Percentiles rank a stretch among this genome's conserved stretches.
phyloP scores from a whole-genome alignment of 2,329 filamentous ascomycete species.

The Fusarium oligoseptatum region DNA sequence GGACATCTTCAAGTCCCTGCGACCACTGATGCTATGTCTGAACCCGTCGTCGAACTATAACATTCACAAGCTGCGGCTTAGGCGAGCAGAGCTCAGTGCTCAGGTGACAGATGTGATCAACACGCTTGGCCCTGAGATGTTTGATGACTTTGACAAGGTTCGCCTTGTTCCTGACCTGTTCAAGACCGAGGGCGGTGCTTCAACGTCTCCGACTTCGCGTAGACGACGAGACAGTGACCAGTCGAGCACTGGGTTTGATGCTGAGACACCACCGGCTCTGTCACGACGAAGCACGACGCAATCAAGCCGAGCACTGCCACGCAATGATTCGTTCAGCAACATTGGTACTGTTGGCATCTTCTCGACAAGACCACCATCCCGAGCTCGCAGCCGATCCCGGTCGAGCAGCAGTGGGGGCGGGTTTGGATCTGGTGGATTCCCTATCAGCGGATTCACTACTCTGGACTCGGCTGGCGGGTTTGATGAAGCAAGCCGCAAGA shows the following conservation, averaged over 20 bases:
- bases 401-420: conserved; percentile 77
- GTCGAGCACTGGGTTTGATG: conserved; percentile 56
- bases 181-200: conserved; percentile 51
- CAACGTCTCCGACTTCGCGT: conserved; percentile 39
- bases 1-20: conserved; percentile 96
- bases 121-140: conserved; percentile 93
- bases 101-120: conserved; percentile 95
- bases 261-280: conserved; percentile 56
- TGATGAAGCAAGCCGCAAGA: conserved; percentile 86
- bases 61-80: conserved; percentile 80
- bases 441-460: conserved; percentile 77
- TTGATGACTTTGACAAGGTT: conserved; percentile 90
- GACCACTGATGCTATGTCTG: conserved; percentile 87
- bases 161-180: conserved; percentile 74
- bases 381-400: conserved; percentile 78
- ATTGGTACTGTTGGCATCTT: conserved; percentile 91
- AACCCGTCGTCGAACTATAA: conserved; percentile 88
- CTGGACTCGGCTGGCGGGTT: conserved; percentile 78
- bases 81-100: conserved; percentile 79
- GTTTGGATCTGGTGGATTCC: conserved; percentile 72
- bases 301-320: conserved; percentile 72
- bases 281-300: conserved; percentile 65
- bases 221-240: conserved; percentile 64
- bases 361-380: conserved; percentile 86
- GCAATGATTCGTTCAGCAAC: conserved; percentile 95